Base-by-base conservation (phyloP, 768 basidiomycete genomes). In the Trametes gibbosa region DNA sequence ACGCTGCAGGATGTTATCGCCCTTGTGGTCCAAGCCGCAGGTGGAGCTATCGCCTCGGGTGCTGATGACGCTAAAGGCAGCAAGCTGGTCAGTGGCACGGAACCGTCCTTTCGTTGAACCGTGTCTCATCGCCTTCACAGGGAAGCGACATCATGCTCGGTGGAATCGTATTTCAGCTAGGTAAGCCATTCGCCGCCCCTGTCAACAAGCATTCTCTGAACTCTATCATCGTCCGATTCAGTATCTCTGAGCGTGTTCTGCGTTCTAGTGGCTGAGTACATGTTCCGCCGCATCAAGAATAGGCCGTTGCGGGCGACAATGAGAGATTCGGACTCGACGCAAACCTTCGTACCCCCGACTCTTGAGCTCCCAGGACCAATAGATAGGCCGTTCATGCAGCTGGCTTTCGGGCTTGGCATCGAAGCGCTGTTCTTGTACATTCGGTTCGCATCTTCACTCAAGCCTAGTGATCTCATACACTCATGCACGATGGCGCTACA, bases 141-240 rank as follows among this genome's bases (percentile, higher is more conserved):
- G 65, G 62, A 43, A 64, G 50, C 25, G 25, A 69, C 59, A 65
- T 68, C 48, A 68, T 68, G 67, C 62, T 71, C 4, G 70, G 58
- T 19, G 70, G 71, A 19, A 69, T 65, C 29, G 40, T 66, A 17
- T 62, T 69, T 53, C 68, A 66, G 41, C 45, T 69, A 12, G 52
- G 65, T 67, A 40, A 16, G 37, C 40, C 6, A 4, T 19, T n/a
- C n/a, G 35, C 45, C 23, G 10, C 5, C 14, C 3, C 5, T 39
- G 16, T 2, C 10, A 9, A 10, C 14, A 9, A 21, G 19, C 10
- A 10, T 23, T 29, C 13, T 8, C 35, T 21, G 14, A 48, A 9
- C 7, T 3, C 21, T 8, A 19, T 45, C 43, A 10, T 13, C 43
- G 21, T 23, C 8, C 43, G 12, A 13, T 17, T n/a, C 39, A 53